A percentile compares a stretch with the other conserved stretches of the same genome.
Evolutionary conservation across 2,329 filamentous ascomycete species (phyloP).

Genomic region (Dactylonectria estremocensis): DNA sequence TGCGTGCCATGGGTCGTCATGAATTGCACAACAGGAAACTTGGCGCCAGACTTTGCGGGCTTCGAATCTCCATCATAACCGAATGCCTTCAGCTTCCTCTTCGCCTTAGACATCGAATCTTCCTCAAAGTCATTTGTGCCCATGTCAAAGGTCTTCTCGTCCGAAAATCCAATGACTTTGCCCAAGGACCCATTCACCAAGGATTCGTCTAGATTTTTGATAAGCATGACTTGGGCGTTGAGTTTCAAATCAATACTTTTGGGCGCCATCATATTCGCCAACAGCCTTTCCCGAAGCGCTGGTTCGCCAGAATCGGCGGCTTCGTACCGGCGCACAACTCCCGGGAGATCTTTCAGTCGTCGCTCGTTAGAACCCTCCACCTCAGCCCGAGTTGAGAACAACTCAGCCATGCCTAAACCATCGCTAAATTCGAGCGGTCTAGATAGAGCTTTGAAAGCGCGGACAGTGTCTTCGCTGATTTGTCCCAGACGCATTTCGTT

Average conservation of each 20-base stretch:
- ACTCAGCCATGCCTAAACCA: conserved; percentile 80
- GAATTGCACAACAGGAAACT: conserved; percentile 91
- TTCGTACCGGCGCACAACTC: conserved; percentile 78
- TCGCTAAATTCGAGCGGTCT: conserved; percentile 82
- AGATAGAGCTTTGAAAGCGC: conserved; percentile 81
- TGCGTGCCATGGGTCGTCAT: conserved; percentile 79
- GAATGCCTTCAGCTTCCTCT: conserved; percentile 71
- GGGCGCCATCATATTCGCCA: conserved; percentile 95
- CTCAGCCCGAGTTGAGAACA: conserved; percentile 92
- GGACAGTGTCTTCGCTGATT: conserved; percentile 82
- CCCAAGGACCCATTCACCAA: conserved; percentile 96
- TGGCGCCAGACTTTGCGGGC: conserved; percentile 61
- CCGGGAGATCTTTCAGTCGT: conserved; percentile 80
- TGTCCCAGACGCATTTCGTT: conserved; percentile 97
- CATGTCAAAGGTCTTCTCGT: conserved; percentile 58
- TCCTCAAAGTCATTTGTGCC: conserved; percentile 55
- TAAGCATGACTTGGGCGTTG: conserved; percentile 98
- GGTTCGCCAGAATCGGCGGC: conserved; percentile 84
- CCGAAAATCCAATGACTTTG: conserved; percentile 72
- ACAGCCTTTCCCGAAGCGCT: conserved; percentile 79
- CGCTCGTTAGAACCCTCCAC: conserved; percentile 88
- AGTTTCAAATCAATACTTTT: conserved; percentile 86
- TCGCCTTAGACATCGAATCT: conserved; percentile 63
- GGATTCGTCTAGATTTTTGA: conserved; percentile 97
- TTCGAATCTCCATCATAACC: conserved; percentile 59